Base-by-base conservation (phyloP, 2,329 filamentous ascomycete genomes). In the Sporothrix luriei region DNA sequence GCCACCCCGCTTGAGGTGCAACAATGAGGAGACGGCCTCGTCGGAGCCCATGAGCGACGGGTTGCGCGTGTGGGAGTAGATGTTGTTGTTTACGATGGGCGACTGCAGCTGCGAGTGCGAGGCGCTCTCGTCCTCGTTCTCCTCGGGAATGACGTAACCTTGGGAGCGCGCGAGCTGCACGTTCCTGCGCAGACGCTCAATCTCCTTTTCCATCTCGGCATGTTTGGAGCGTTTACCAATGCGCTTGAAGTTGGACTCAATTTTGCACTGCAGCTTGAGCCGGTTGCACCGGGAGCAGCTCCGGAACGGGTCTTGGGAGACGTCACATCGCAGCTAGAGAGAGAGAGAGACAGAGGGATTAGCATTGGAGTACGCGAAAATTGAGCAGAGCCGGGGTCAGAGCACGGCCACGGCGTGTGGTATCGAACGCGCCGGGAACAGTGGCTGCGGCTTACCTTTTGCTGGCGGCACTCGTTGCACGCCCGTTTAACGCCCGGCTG, bases 231-330 rank as follows among this genome's bases (percentile, higher is more conserved):
- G 87, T 82, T 95, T 95, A 73, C 91, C 79, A 21, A 94, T 84
- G 74, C 91, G 89, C 84, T 93, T 94, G 81, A 94, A 94, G 79
- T 93, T 93, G 76, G 90, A 91, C 79, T 94, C 91, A 79, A 95
- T 94, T 79, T 92, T 92, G 84, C 92, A 95, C 72, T 90, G 87
- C 72, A 94, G 88, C 79, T 91, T 91, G 76, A 94, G 86, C 75
- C 92, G 91, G 77, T 87, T 87, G 81, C 92, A 95, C 69, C 92
- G 86, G 68, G 89, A 89, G 81, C 92, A 95, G 75, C 87, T 88
- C 75, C 88, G 86, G 78, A 93, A 94, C 21, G 91, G 91, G 38
- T 92, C 91, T 80, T 93, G 91, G 74, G 91, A 84, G 74, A 94
- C 91, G 82, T 94, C 91, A 84, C 92, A 95, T 76, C 91, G 90